Evolutionary conservation across 192 early-diverging fungal genomes (phyloP).

Genomic region (Podila minutissima): DNA sequence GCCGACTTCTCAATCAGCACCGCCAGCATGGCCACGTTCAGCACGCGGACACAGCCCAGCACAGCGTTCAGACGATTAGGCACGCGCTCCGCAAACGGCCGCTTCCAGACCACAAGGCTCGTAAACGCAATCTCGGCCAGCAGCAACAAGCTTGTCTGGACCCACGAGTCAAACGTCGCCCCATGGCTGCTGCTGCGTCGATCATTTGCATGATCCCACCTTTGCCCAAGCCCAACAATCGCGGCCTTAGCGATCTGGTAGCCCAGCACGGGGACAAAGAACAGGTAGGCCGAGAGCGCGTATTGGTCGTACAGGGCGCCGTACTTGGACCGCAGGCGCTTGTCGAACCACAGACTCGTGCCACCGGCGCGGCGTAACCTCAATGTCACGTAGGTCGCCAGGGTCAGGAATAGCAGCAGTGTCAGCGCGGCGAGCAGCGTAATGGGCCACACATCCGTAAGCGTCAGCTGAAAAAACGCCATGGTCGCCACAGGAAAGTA

Average conservation of each 20-base stretch:
- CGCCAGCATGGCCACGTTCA: constrained; percentile 32
- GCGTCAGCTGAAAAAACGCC: constrained; percentile 49
- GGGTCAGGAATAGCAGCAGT: constrained; percentile 17
- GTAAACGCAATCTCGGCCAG: constrained; percentile 29
- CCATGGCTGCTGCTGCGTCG: background rate
- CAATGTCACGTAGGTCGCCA: constrained; percentile 19
- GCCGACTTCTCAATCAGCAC: constrained; percentile 23
- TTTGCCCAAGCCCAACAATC: constrained; percentile 29
- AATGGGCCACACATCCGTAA: constrained; percentile 39
- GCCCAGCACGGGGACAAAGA: constrained; percentile 39
- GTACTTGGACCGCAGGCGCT: constrained; percentile 39
- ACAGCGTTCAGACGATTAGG: constrained; percentile 27
- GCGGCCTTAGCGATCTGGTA: constrained; percentile 40
- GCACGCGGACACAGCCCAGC: constrained; percentile 32
- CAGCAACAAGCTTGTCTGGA: constrained; percentile 21
- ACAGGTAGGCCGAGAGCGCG: constrained; percentile 29
- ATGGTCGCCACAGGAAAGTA: constrained; percentile 46
- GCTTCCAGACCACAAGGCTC: constrained; percentile 34
- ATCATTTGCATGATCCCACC: background rate
- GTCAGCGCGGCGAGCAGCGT: constrained; percentile 28
- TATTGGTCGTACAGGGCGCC: constrained; percentile 48
- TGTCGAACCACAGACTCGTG: constrained; percentile 35
- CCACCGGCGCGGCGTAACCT: constrained; percentile 32
- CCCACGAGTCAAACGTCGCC: constrained; percentile 18
- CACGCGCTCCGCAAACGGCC: constrained; percentile 17